These are phyloP conservation scores for Macrophomina pseudophaseolina DNA, from an alignment of 2,329 filamentous ascomycete genomes.

Conservation along the genomic window DNA sequence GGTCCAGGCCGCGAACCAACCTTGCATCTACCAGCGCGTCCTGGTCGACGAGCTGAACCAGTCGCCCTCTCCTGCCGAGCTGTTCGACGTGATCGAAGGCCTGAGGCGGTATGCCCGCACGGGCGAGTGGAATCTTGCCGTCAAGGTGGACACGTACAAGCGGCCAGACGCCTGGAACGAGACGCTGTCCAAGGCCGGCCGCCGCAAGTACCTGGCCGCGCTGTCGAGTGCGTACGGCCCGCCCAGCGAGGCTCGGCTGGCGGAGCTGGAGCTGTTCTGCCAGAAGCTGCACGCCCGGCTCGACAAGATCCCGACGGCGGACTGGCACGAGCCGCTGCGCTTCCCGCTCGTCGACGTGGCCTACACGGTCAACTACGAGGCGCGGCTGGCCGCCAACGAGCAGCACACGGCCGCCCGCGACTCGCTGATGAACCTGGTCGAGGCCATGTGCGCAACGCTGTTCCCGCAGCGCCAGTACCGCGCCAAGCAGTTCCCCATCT, in stretches of 20 bases:
- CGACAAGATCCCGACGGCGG: conserved; percentile 20
- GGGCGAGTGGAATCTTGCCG: conserved; percentile 24
- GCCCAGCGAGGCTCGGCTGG: conserved; percentile 16
- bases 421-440: conserved; percentile 26
- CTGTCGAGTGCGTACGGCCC: not conserved
- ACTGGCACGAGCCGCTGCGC: conserved; percentile 25
- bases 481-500: conserved; percentile 20
- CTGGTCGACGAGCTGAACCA: conserved; percentile 28
- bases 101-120: conserved; percentile 26
- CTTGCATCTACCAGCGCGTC: conserved; percentile 28
- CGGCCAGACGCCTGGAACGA: conserved; percentile 20
- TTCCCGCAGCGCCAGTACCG: conserved; percentile 19
- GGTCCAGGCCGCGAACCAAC: conserved; percentile 17
- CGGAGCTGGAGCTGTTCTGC: conserved; percentile 27
- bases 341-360: conserved; percentile 27
- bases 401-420: conserved; percentile 10
- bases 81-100: conserved; percentile 26
- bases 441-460: conserved; percentile 18
- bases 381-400: conserved; percentile 12
- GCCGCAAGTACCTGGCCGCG: conserved; percentile 24
- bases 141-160: conserved; percentile 8
- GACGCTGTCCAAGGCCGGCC: conserved; percentile 21
- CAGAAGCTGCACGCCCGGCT: conserved; percentile 25
- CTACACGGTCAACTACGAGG: conserved; percentile 27
- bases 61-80: conserved; percentile 25